Evolutionary conservation across 2,329 filamentous ascomycete species (phyloP).

Genomic region (Fusarium decemcellulare): DNA sequence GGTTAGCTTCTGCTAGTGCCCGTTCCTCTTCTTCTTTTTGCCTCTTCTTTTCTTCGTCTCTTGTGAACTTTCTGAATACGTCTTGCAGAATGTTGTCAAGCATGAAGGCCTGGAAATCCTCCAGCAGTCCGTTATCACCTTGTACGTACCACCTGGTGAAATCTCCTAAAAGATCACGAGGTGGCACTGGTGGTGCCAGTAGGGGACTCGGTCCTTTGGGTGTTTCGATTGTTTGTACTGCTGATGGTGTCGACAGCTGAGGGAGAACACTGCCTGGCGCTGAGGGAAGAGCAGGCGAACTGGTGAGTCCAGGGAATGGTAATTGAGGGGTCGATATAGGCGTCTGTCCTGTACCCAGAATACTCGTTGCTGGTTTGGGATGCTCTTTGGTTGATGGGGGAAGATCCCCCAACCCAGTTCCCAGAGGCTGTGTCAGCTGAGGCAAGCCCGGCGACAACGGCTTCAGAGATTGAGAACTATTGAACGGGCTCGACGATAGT

Average conservation of each 20-base stretch:
- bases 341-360: conserved; percentile 5
- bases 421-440: neutral
- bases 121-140: conserved; percentile 67
- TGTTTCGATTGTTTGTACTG: conserved; percentile 11
- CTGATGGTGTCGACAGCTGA: conserved; percentile 11
- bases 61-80: conserved; percentile 58
- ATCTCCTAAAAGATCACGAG: conserved; percentile 61
- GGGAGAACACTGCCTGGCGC: neutral
- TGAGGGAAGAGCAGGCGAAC: conserved; percentile 11
- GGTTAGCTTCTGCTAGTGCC: conserved; percentile 61
- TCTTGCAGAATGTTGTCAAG: conserved; percentile 61
- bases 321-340: conserved; percentile 22
- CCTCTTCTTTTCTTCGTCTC: conserved; percentile 58
- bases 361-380: conserved; percentile 8
- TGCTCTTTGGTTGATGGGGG: conserved; percentile 4
- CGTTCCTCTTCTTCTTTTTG: conserved; percentile 64
- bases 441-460: too few species aligned
- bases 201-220: conserved; percentile 17
- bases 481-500: conserved; percentile 24
- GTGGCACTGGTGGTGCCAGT: conserved; percentile 34
- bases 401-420: neutral
- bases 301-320: conserved; percentile 18
- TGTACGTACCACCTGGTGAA: conserved; percentile 69
- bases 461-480: conserved; percentile 1
- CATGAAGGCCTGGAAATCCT: conserved; percentile 63